Percentiles rank a stretch among this genome's conserved stretches.
Evolutionary conservation across 192 early-diverging fungal species (phyloP).

Genomic region (Pilaira anomala): DNA sequence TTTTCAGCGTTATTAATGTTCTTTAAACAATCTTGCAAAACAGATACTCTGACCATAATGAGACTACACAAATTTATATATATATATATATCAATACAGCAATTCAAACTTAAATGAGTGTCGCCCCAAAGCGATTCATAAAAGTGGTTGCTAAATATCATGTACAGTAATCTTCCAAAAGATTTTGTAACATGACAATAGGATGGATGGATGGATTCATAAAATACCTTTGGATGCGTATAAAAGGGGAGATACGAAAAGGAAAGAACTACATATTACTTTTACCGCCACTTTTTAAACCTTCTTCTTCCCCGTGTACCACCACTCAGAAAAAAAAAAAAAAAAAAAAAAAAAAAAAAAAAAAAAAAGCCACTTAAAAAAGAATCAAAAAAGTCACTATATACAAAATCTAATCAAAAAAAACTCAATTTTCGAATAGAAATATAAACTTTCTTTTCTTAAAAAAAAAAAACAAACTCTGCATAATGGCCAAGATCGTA

Average conservation of each 20-base stretch:
- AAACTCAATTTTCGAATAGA: slow-evolving; percentile 6
- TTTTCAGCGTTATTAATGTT: slow-evolving; percentile 99
- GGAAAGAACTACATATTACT: background rate
- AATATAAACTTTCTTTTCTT: slow-evolving; percentile 1
- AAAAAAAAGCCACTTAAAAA: background rate
- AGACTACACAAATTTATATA: slow-evolving; percentile 14
- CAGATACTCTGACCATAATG: slow-evolving; percentile 97
- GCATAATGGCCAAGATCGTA: slow-evolving; percentile 57
- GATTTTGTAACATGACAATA: slow-evolving; percentile 6
- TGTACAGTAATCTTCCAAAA: slow-evolving; percentile 9
- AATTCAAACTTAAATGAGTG: slow-evolving; percentile 23
- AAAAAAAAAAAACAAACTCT: background rate
- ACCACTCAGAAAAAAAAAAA: background rate
- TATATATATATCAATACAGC: background rate
- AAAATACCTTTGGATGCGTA: slow-evolving; percentile 13
- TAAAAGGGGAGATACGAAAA: slow-evolving; percentile 18
- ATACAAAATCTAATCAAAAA: background rate
- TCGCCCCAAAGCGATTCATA: slow-evolving; percentile 26
- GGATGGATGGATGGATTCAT: slow-evolving; percentile 37
- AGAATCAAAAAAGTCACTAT: background rate
- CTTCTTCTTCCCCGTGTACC: background rate
- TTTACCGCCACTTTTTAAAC: background rate
- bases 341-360: background rate
- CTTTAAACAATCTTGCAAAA: slow-evolving; percentile 96
- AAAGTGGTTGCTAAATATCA: slow-evolving; percentile 14